These are phyloP conservation scores for Tricholoma sp. DNA, from an alignment of 768 basidiomycete species.

Conservation along the genomic window DNA sequence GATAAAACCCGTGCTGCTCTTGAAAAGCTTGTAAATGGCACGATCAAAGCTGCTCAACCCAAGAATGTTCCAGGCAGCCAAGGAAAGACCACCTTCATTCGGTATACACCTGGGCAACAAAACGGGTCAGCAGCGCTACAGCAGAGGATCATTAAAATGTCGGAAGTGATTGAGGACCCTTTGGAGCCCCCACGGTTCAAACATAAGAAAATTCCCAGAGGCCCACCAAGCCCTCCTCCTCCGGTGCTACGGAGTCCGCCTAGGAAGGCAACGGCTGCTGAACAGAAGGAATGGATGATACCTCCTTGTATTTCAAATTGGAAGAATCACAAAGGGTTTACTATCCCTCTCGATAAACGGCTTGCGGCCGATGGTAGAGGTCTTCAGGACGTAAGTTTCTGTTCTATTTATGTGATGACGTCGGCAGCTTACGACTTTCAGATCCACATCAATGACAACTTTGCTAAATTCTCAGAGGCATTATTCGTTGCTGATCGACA, in stretches of 20 bases:
- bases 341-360: conserved; percentile 96
- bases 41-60: conserved; percentile 98
- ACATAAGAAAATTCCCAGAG: conserved; percentile 97
- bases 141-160: conserved; percentile 99
- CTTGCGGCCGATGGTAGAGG: conserved; percentile 98
- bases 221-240: conserved; percentile 93
- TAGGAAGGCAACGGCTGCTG: conserved; percentile 90
- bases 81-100: conserved; percentile 84
- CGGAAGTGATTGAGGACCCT: conserved; percentile 96
- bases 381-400: conserved; percentile 80
- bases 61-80: conserved; percentile 87
- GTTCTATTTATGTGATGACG: background rate
- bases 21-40: conserved; percentile 89
- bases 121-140: conserved; percentile 63
- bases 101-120: conserved; percentile 95
- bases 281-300: conserved; percentile 99
- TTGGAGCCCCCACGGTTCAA: conserved; percentile 96
- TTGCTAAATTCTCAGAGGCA: conserved; percentile 97
- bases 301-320: conserved; percentile 99
- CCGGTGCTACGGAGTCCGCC: conserved; percentile 95
- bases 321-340: conserved; percentile 99
- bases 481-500: conserved; percentile 94
- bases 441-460: conserved; percentile 99
- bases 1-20: conserved; percentile 88
- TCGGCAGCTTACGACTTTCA: conserved; percentile 23